Base-by-base conservation (phyloP, 2,329 filamentous ascomycete genomes). In the Myriosclerotinia curreyana region DNA sequence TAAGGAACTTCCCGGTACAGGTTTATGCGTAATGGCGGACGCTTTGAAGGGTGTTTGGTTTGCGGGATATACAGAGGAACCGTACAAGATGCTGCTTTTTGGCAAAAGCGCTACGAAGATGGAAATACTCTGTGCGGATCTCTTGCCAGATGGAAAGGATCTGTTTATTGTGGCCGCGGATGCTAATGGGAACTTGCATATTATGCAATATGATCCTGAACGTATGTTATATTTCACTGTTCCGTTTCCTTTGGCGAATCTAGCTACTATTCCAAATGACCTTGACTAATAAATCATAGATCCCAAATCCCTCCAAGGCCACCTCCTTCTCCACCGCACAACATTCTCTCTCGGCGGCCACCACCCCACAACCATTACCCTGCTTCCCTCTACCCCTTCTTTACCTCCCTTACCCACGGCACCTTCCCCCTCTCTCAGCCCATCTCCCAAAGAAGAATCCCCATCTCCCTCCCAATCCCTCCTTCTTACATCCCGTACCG, bases 11-110 rank as follows among this genome's bases (percentile, higher is more conserved):
- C 86, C 87, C 4, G 86, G 89, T 1, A 96, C 92, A 0, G 93
- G 94, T 0, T 82, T 99, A 74, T 92, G 91, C 72, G 81, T 96
- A 14, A 87, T 97, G 78, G 90, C 91, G 0, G 95, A 99, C 77
- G 91, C 90, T 0, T 87, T 95, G 74, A 96, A 96, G 78, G 95
- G 95, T 0, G 82, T 98, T 2, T 98, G 95, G 92, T 96, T 99
- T 70, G 90, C 91, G 0, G 95, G 95, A 0, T 99, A 97, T 74
- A 95, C 91, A 11, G 94, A 99, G 77, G 95, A 98, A 73, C 95
- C 95, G 0, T 99, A 98, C 75, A 93, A 90, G 70, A 92, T 99
- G 86, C 89, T 92, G 67, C 83, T 97, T 4, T 92, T 98, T 69
- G 92, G 93, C 50, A 97, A 97, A 77, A 91, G 89, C 71, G 83